Base-by-base conservation (phyloP, 73 alveolate genomes). In the Paramecium primaurelia region DNA sequence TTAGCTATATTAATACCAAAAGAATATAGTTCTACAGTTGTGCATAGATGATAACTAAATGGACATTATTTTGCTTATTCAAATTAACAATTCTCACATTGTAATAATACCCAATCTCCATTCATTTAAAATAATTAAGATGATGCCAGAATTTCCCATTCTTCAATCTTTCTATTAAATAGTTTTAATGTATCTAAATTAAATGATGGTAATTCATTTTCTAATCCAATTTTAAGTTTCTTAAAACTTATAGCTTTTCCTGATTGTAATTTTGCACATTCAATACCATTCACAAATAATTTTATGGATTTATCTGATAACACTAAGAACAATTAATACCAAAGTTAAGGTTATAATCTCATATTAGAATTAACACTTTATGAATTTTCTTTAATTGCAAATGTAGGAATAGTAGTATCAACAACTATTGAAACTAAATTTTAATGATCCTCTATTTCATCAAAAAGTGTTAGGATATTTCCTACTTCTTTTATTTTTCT, bases 41-140 rank as follows among this genome's bases (percentile, higher is more conserved):
- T 44, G 16, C 91, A 80, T 1, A 80, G 26, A 80, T 80, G 91
- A 47, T 80, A 45, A 32, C 77, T 12, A 42, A 32, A 40, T 49
- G 77, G 91, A 20, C 91, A 80, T 45, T 20, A 22, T 80, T 49
- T 80, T 4, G 91, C 91, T 28, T 22, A 38, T 25, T 40, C 42
- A 20, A 45, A 45, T 32, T 14, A 22, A 44, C 91, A 80, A 47
- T 40, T 26, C n/a, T 40, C 45, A 37, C 77, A 80, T 40, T n/a
- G 9, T 45, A 80, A 80, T n/a, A 38, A 42, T 44, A 80, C 91
- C 91, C 77, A 80, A 30, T 80, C 91, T 40, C 47, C 20, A 45
- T 42, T 42, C 45, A 32, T 28, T 80, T 80, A 14, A 36, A 80
- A 45, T 80, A 80, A 2, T 80, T 80, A 26, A 1, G 91, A 80